Evolutionary conservation across 2,329 filamentous ascomycete species (phyloP).

Genomic region (Ascocoryne sarcoides): DNA sequence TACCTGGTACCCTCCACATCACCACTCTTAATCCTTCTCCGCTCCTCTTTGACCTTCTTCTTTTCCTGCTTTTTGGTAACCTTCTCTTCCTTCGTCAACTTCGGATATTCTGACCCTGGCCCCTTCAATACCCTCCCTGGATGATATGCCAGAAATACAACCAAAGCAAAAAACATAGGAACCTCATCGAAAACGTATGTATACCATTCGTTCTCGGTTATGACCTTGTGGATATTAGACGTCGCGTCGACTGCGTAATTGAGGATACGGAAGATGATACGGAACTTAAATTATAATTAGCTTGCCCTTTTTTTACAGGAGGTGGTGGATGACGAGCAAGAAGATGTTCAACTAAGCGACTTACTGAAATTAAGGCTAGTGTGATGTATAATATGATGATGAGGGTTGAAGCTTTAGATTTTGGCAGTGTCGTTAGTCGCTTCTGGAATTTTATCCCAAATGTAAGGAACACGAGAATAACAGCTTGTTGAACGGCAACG

Average conservation of each 20-base stretch:
- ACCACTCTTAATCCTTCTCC: background rate
- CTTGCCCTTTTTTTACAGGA: background rate
- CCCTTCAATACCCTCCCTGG: conserved; percentile 6
- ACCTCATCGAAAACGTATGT: conserved; percentile 37
- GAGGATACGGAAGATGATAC: conserved; percentile 50
- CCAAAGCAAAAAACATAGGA: conserved; percentile 8
- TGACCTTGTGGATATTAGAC: conserved; percentile 30
- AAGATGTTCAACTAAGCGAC: too few relatives aligned
- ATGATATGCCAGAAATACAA: conserved; percentile 9
- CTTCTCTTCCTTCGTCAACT: conserved; percentile 26
- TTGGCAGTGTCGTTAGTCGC: background rate
- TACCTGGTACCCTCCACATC: too few relatives aligned
- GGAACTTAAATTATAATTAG: conserved; percentile 29
- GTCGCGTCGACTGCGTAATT: conserved; percentile 40
- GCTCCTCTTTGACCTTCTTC: background rate
- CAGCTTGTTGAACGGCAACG: conserved; percentile 8
- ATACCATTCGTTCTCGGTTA: conserved; percentile 40
- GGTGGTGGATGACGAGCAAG: too few relatives aligned
- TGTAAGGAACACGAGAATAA: conserved; percentile 6
- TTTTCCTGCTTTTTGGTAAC: conserved; percentile 38
- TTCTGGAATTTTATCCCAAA: conserved; percentile 4
- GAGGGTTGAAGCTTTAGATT: background rate
- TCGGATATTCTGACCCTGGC: too few relatives aligned
- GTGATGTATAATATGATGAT: conserved; percentile 4
- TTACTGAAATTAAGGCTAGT: conserved; percentile 4